Evolutionary conservation across 352 stramenopile genomes (phyloP).

Genomic region (Pythium guiyangense): DNA sequence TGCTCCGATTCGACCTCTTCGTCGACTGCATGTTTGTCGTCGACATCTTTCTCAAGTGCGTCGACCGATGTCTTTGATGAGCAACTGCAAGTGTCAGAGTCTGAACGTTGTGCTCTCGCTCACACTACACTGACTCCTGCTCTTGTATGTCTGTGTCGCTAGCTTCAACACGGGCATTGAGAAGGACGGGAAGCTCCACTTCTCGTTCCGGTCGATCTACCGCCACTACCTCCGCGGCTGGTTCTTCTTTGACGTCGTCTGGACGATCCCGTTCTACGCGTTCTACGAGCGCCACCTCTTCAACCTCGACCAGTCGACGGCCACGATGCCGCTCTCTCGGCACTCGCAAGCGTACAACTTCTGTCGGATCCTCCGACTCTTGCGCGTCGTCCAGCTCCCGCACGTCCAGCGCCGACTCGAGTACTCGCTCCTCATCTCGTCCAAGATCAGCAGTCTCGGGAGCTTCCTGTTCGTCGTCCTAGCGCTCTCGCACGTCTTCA

Average conservation of each 20-base stretch:
- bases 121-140: not conserved
- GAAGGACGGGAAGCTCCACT: constrained; percentile 66
- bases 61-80: not conserved
- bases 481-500: constrained; percentile 79
- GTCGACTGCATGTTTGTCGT: constrained; percentile 61
- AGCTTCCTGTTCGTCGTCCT: constrained; percentile 73
- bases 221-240: constrained; percentile 45
- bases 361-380: constrained; percentile 40
- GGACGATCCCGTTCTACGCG: constrained; percentile 66
- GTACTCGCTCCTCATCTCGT: constrained; percentile 72
- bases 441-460: constrained; percentile 67
- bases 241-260: constrained; percentile 58
- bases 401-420: constrained; percentile 60
- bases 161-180: constrained; percentile 80
- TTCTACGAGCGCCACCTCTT: constrained; percentile 32
- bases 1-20: constrained; percentile 53
- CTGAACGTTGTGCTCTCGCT: no score
- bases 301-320: not conserved
- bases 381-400: constrained; percentile 46
- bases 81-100: no score
- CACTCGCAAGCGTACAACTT: constrained; percentile 39
- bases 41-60: constrained; percentile 72
- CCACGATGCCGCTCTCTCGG: constrained; percentile 19
- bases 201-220: constrained; percentile 48
- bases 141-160: not conserved